phyloP scores from a whole-genome alignment of 306 rosid species.

The Dryas alaskensis region DNA sequence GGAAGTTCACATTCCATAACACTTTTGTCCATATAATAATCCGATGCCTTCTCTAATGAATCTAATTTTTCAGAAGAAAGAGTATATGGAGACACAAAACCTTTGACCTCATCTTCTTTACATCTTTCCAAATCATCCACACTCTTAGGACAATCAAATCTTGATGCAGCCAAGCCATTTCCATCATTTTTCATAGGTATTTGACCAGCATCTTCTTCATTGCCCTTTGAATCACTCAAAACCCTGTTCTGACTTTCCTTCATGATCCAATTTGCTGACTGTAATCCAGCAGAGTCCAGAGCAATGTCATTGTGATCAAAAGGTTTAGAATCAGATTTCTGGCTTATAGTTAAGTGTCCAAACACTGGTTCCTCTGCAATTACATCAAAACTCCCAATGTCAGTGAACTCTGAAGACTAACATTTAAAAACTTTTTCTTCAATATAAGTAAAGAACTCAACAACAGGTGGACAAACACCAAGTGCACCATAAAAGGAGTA shows the following conservation, averaged over 20 bases:
- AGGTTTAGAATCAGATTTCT: conserved; percentile 42
- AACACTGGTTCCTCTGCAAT: conserved; percentile 60
- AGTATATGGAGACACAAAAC: conserved; percentile 31
- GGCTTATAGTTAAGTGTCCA: conserved; percentile 41
- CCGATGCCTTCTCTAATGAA: conserved; percentile 32
- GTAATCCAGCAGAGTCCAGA: conserved; percentile 37
- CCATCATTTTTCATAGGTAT: conserved; percentile 25
- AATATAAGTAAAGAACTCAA: background rate
- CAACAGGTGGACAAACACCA: background rate
- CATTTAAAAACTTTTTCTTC: background rate
- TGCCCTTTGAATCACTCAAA: conserved; percentile 32
- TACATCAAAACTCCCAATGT: conserved; percentile 19
- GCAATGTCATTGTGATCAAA: conserved; percentile 41
- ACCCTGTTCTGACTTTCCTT: conserved; percentile 40
- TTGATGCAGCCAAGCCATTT: conserved; percentile 24
- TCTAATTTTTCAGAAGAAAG: conserved; percentile 39
- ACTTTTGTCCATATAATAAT: conserved; percentile 51
- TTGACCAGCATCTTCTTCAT: conserved; percentile 29
- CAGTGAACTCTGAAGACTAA: conserved; percentile 19
- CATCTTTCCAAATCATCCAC: conserved; percentile 27
- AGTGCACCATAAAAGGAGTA: background rate
- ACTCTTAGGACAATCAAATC: conserved; percentile 21
- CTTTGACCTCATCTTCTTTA: conserved; percentile 21
- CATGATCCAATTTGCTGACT: conserved; percentile 32
- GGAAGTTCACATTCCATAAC: conserved; percentile 59